These are phyloP conservation scores for Xylariaceae sp. DNA, from an alignment of 2,329 filamentous ascomycete genomes.

Conservation along the genomic window DNA sequence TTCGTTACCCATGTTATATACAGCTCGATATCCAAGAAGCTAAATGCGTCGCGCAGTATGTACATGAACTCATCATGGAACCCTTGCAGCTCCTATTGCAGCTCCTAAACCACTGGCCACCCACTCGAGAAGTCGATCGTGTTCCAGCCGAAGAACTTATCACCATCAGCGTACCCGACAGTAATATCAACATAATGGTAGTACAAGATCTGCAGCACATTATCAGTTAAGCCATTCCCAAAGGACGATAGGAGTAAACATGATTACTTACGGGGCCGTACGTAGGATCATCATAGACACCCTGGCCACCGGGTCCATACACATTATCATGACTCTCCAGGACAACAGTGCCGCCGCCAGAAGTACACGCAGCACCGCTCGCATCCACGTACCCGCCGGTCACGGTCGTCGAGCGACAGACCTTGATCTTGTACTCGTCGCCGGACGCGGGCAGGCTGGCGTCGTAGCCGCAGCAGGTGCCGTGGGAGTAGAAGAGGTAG, in stretches of 20 bases:
- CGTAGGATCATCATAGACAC: slow-evolving; percentile 32
- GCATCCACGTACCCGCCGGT: slow-evolving; percentile 44
- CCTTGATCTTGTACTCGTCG: slow-evolving; percentile 58
- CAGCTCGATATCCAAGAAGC: too few species aligned
- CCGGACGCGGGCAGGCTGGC: slow-evolving; percentile 45
- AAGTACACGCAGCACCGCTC: slow-evolving; percentile 22
- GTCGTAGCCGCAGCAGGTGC: slow-evolving; percentile 56
- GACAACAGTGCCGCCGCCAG: slow-evolving; percentile 55
- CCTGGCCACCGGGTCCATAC: slow-evolving; percentile 64
- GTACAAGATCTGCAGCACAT: slow-evolving; percentile 39
- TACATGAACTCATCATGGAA: too few species aligned
- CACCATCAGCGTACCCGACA: slow-evolving; percentile 32
- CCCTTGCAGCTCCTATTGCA: slow-evolving; percentile 5
- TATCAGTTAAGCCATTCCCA: not conserved
- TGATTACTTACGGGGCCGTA: slow-evolving; percentile 25
- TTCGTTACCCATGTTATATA: too few species aligned
- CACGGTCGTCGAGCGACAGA: slow-evolving; percentile 50
- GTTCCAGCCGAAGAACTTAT: slow-evolving; percentile 52
- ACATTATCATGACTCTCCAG: slow-evolving; percentile 56
- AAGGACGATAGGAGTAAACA: not conserved
- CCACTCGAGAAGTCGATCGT: slow-evolving; percentile 44
- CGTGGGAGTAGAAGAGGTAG: slow-evolving; percentile 59
- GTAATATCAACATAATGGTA: slow-evolving; percentile 37
- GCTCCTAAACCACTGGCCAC: slow-evolving; percentile 39
- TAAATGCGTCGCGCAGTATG: too few species aligned